phyloP scores from a whole-genome alignment of 2,329 filamentous ascomycete species.

The Aspergillus arachidicola region DNA sequence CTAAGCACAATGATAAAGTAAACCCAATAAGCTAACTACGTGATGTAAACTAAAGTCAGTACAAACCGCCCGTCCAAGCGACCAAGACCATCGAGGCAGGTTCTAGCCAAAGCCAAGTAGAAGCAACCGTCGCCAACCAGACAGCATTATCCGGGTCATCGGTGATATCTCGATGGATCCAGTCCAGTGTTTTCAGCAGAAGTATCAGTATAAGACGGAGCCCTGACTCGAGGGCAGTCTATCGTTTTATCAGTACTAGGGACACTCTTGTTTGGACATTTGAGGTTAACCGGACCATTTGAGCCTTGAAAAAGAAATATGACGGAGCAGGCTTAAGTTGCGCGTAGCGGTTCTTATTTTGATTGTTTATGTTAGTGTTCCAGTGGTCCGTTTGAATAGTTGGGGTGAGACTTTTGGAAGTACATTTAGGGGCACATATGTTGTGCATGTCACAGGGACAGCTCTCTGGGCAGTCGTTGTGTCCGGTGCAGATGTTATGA shows the following conservation, averaged over 20 bases:
- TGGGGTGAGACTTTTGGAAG: not conserved
- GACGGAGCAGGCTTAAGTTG: not conserved
- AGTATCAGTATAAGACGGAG: not conserved
- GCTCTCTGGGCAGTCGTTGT: constrained; percentile 7
- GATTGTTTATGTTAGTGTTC: not conserved
- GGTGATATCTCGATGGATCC: not conserved
- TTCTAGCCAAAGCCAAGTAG: not conserved
- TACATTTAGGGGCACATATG: constrained; percentile 7
- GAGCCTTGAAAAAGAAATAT: not conserved
- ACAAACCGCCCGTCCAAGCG: not conserved
- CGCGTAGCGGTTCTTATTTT: not conserved
- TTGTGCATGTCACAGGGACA: constrained; percentile 9
- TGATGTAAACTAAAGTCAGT: not conserved
- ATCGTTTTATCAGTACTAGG: not conserved
- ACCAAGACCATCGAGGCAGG: not conserved
- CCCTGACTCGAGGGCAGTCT: not conserved
- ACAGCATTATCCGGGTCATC: not conserved
- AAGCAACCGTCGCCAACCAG: not conserved
- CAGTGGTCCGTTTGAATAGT: not conserved
- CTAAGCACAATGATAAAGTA: not conserved
- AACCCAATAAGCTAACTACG: not conserved
- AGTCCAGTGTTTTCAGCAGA: constrained; percentile 2
- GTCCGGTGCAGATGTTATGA: constrained; percentile 9
- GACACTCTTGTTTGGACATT: not conserved
- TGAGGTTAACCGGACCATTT: not conserved